Percentiles rank a stretch among this genome's conserved stretches.
Conservation (phyloP, 106 monocot species). For the Amphibolis antarctica region DNA sequence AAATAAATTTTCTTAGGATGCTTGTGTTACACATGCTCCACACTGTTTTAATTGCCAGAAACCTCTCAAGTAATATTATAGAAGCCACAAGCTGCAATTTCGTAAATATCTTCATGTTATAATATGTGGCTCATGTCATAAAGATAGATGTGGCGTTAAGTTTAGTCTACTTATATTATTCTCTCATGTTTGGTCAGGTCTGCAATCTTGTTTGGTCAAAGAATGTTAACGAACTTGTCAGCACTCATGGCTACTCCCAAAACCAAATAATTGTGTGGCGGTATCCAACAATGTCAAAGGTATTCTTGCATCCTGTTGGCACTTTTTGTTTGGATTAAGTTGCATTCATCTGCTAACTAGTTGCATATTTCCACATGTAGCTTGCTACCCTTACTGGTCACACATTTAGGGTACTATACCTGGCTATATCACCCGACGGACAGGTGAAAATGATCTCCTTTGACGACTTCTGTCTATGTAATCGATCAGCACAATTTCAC, state of each 20-base stretch:
- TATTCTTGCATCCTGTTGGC: slow-evolving; percentile 11
- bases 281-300: slow-evolving; percentile 91
- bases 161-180: not conserved
- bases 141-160: too few relatives aligned
- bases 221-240: slow-evolving; percentile 94
- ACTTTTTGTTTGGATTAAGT: not conserved
- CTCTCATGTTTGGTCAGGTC: slow-evolving; percentile 30
- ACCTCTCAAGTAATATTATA: too few relatives aligned
- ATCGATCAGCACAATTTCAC: not conserved
- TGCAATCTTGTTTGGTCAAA: slow-evolving; percentile 98
- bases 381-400: slow-evolving; percentile 92
- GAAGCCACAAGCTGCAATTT: not conserved
- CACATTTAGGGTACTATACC: slow-evolving; percentile 78
- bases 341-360: not conserved
- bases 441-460: slow-evolving; percentile 35
- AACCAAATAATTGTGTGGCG: slow-evolving; percentile 98
- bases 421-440: slow-evolving; percentile 96
- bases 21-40: too few relatives aligned
- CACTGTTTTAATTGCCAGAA: too few relatives aligned
- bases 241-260: slow-evolving; percentile 96
- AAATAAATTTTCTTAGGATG: too few relatives aligned
- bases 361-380: slow-evolving; percentile 22
- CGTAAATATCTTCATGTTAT: not conserved
- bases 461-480: not conserved
- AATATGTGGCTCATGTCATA: not conserved